phyloP scores from a whole-genome alignment of 495 filamentous ascomycete species.

The Choiromyces venosus region DNA sequence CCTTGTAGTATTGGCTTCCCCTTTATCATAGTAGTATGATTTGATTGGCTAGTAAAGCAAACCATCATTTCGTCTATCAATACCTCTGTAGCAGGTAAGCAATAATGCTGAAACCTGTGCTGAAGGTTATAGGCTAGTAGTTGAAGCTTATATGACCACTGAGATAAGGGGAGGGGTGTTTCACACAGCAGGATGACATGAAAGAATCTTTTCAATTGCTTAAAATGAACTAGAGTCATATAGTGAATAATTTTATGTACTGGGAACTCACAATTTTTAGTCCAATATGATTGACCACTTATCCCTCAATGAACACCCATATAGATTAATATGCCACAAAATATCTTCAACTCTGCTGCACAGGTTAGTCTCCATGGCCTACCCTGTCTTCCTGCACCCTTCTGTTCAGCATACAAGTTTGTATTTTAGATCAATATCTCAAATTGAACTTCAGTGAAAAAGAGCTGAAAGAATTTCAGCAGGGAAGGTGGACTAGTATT shows the following conservation, averaged over 20 bases:
- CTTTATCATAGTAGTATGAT: conserved; percentile 13
- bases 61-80: conserved; percentile 23
- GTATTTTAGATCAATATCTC: background rate
- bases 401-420: background rate
- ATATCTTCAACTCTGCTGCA: no score
- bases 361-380: no score
- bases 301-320: no score
- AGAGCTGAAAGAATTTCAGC: background rate
- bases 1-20: conserved; percentile 15
- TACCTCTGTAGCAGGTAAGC: conserved; percentile 6
- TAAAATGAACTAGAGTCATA: conserved; percentile 1
- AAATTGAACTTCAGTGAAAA: background rate
- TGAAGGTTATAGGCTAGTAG: no score
- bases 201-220: conserved; percentile 11
- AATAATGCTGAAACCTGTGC: no score
- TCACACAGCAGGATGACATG: background rate
- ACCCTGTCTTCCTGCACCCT: background rate
- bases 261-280: no score
- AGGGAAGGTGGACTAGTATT: background rate
- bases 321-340: no score
- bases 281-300: no score
- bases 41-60: conserved; percentile 5
- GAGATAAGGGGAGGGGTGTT: background rate
- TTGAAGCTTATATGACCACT: conserved; percentile 8
- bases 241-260: conserved; percentile 1